Base-by-base conservation (phyloP, 2,329 filamentous ascomycete genomes). In the Arachnopeziza araneosa region DNA sequence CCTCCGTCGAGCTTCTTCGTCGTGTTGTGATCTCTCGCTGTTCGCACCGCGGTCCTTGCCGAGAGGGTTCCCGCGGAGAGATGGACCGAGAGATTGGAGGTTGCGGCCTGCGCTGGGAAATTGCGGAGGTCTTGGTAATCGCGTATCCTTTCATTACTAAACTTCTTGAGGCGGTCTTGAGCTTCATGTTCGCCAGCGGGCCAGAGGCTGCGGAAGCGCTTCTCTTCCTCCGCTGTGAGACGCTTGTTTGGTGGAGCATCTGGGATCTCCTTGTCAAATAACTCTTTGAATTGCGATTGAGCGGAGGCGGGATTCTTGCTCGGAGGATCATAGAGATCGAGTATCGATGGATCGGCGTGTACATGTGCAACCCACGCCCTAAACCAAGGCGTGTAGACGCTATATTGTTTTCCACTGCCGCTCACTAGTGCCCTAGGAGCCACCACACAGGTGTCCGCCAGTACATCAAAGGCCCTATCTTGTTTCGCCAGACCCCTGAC, bases 371-470 rank as follows among this genome's bases (percentile, higher is more conserved):
- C 75, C 91, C 92, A 96, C 0, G 88, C 70, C 19, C 86, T 80
- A 71, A 83, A 93, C 91, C 91, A 96, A 0, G 91, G 93, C 1
- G 80, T 85, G 67, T 95, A 96, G 0, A 96, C 90, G 0, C 90
- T 84, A 68, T 95, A 96, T 68, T 93, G 90, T 58, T 84, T 90
- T 1, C 91, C 91, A 2, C 80, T 75, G 2, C 89, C 87, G 5
- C 81, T 90, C 21, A 75, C 75, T 48, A 96, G 74, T 48, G 78
- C 76, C 0, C 90, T 91, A 0, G 93, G 92, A 0, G 85, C 80
- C 0, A 96, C 91, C 0, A 96, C 84, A 65, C 91, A 95, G 4
- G 89, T 90, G 73, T 96, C 93, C 62, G 93, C 90, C 1, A 88
- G 79, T 0, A 87, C 82, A n/a, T 87, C 81, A 66, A 96, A 86